Base-by-base conservation (phyloP, 208 protist species). In the Trypanosoma scelopori region DNA sequence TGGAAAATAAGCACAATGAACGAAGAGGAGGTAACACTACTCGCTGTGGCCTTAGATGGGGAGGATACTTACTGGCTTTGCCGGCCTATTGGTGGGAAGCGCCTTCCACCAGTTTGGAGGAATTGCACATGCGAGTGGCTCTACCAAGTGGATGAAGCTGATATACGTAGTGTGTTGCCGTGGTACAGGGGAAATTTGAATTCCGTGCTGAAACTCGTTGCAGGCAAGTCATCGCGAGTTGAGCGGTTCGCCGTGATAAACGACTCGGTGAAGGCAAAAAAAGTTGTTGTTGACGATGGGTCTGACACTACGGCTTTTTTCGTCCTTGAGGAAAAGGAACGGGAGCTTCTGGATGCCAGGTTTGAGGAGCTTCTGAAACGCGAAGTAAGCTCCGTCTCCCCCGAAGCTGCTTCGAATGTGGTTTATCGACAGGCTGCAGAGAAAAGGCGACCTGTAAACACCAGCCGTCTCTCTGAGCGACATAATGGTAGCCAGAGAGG, bases 61-160 rank as follows among this genome's bases (percentile, higher is more conserved):
- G 86, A 95, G 71, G 71, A 82, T 35, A 90, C 74, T 12, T 95
- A 84, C 60, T 95, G 89, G 87, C 66, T 95, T 25, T 79, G 82
- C 37, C 74, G 83, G 56, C 85, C 79, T 13, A 59, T 71, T 5
- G 66, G 64, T 35, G 66, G 74, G 9, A 86, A 80, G 37, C 68
- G 73, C 30, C 59, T 91, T 20, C 35, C 53, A 3, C 62, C 68
- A 3, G 81, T 84, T 32, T 95, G 89, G 87, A 84, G 74, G 55
- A 22, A 47, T n/a, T 63, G 66, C 55, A 82, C 65, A 41, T 85
- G 79, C 64, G 71, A 74, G 43, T 95, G 89, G 87, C 65, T 95
- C 9, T 95, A 95, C 52, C 82, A 82, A 25, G 76, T 88, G 7
- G 71, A 86, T 49, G 70, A 73, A 22, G 75, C 69, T 67, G 75